A percentile compares a stretch with the other conserved stretches of the same genome.
Evolutionary conservation across 2,329 filamentous ascomycete species (phyloP).

Genomic region (Trichoderma sp.): DNA sequence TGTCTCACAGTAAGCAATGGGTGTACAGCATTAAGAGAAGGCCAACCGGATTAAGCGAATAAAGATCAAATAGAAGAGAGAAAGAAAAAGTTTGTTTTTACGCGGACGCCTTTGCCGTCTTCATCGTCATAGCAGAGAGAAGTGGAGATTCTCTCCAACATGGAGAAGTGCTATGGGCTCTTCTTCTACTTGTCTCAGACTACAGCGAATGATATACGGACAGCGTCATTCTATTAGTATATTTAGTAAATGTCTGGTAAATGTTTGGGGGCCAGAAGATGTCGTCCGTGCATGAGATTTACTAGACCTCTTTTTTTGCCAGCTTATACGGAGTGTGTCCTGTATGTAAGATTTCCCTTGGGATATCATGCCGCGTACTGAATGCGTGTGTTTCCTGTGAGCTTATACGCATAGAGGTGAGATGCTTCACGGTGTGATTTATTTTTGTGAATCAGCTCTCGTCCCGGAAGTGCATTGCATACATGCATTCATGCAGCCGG

Average conservation of each 20-base stretch:
- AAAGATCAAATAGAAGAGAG: not conserved
- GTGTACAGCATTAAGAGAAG: not conserved
- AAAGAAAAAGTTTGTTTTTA: not conserved
- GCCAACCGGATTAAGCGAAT: not conserved
- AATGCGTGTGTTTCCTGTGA: not conserved
- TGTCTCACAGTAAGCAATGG: not conserved
- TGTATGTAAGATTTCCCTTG: not conserved
- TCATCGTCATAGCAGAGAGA: not conserved
- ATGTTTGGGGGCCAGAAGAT: not conserved
- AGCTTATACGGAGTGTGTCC: not conserved
- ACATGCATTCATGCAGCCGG: not conserved
- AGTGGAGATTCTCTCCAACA: not conserved
- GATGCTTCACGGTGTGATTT: not conserved
- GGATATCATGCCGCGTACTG: not conserved
- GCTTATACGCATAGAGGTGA: conserved; percentile 11
- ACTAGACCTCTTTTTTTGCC: not conserved
- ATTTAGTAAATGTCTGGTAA: not conserved
- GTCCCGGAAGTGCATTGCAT: not conserved
- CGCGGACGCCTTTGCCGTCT: not conserved
- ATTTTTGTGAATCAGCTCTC: not conserved
- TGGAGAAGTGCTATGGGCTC: not conserved
- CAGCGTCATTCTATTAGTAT: not conserved
- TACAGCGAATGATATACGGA: not conserved
- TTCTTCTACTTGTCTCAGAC: not conserved
- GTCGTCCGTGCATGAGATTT: not conserved